Evolutionary conservation across 495 filamentous ascomycete genomes (phyloP).

Genomic region (Delitschia confertaspora): DNA sequence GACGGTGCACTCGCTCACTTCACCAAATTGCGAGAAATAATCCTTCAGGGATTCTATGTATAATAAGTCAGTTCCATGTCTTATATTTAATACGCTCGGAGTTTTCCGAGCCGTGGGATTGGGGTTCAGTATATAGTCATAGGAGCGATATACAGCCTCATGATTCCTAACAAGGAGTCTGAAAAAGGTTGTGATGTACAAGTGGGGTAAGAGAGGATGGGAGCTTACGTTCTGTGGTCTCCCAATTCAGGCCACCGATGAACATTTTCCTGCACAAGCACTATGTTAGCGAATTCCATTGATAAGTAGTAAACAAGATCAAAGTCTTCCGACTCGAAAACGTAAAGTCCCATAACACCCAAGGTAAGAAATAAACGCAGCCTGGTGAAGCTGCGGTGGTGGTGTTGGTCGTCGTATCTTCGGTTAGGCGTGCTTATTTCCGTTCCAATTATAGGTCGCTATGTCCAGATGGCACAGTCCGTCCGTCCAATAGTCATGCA

Average conservation of each 20-base stretch:
- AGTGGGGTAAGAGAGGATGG: neutral
- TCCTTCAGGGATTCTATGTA: conserved; percentile 85
- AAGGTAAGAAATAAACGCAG: too few species aligned
- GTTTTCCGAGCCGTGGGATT: neutral
- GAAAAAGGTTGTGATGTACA: conserved; percentile 20
- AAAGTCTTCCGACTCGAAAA: too few species aligned
- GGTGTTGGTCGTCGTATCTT: too few species aligned
- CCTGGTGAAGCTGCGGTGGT: too few species aligned
- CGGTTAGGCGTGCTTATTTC: too few species aligned
- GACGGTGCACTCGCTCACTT: conserved; percentile 94
- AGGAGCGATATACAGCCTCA: neutral
- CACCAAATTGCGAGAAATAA: conserved; percentile 96
- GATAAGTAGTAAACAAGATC: too few species aligned
- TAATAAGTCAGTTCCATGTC: conserved; percentile 10
- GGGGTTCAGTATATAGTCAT: neutral
- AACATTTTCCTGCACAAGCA: conserved; percentile 85
- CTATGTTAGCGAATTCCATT: too few species aligned
- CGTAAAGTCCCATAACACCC: too few species aligned
- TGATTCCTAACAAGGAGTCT: neutral
- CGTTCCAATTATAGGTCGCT: too few species aligned
- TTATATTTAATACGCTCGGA: neutral
- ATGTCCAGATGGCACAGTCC: too few species aligned
- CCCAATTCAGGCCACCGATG: conserved; percentile 97
- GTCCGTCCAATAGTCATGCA: too few species aligned
- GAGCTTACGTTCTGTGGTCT: conserved; percentile 90